Evolutionary conservation across 148 eudicot genomes (phyloP).

Genomic region (Fallopia convolvulus): DNA sequence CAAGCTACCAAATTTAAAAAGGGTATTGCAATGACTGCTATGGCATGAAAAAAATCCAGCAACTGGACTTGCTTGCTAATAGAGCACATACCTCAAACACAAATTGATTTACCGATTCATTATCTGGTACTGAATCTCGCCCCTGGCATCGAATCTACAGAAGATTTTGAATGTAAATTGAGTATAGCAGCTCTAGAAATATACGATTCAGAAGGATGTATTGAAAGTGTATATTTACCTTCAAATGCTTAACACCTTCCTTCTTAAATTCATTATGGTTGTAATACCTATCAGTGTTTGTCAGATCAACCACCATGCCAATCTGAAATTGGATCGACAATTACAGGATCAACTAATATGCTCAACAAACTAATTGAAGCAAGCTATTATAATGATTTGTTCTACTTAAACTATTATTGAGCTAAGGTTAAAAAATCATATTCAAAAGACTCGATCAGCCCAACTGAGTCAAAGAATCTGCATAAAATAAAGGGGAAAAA

Average conservation of each 20-base stretch:
- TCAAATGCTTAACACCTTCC: conserved; percentile 81
- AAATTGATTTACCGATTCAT: conserved; percentile 84
- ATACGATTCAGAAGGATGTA: conserved; percentile 5
- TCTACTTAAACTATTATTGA: not conserved
- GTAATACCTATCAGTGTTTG: conserved; percentile 95
- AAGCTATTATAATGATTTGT: conserved; percentile 9
- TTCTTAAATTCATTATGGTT: conserved; percentile 53
- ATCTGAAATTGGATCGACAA: conserved; percentile 39
- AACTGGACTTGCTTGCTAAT: not conserved
- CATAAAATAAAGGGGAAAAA: not conserved
- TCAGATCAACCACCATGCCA: conserved; percentile 95
- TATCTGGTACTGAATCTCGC: conserved; percentile 94
- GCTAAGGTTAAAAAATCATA: not conserved
- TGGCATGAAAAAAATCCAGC: not conserved
- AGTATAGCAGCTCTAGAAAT: not conserved
- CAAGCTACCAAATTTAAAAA: not conserved
- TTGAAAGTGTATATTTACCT: conserved; percentile 37
- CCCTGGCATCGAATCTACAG: conserved; percentile 88
- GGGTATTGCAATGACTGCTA: not conserved
- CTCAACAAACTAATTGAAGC: not conserved
- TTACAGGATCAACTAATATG: not conserved
- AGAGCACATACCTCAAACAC: conserved; percentile 64
- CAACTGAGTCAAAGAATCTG: not conserved
- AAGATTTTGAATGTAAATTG: not conserved
- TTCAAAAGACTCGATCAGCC: not conserved